Conservation (phyloP, 768 basidiomycete genomes). For the Leucosporidium creatinivorum region DNA sequence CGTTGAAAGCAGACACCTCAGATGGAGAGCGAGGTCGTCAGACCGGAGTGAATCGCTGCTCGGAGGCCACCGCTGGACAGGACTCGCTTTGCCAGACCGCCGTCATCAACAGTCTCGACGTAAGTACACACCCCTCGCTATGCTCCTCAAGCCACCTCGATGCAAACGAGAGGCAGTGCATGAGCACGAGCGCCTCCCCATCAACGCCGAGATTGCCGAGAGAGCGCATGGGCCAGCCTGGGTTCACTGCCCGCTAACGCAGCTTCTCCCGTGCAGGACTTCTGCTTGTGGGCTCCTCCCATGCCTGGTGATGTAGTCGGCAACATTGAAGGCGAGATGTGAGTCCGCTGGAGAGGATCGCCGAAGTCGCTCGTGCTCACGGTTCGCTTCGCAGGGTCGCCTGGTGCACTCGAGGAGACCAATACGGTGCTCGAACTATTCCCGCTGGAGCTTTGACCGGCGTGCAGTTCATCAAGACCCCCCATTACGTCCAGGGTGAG, state of each 20-base stretch:
- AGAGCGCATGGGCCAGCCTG: neutral
- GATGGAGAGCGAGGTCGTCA: slow-evolving; percentile 52
- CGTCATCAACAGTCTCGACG: slow-evolving; percentile 24
- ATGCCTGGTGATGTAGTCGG: slow-evolving; percentile 26
- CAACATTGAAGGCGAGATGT: slow-evolving; percentile 27
- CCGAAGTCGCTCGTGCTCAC: too few species aligned
- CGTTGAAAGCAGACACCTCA: slow-evolving; percentile 50
- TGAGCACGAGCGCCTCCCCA: slow-evolving; percentile 35
- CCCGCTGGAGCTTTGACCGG: slow-evolving; percentile 59
- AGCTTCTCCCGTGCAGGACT: slow-evolving; percentile 5
- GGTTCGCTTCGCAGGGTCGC: slow-evolving; percentile 23
- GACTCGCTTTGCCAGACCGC: slow-evolving; percentile 38
- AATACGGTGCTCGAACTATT: slow-evolving; percentile 63
- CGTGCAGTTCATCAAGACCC: slow-evolving; percentile 59
- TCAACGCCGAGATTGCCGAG: neutral
- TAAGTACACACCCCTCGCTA: neutral
- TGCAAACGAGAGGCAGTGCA: too few species aligned
- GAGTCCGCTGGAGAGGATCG: too few species aligned
- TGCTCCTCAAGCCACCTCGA: too few species aligned
- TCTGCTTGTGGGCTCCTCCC: slow-evolving; percentile 25
- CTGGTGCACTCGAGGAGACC: slow-evolving; percentile 43
- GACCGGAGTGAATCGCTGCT: slow-evolving; percentile 22
- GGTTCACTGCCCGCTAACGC: neutral
- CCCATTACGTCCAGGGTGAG: too few species aligned
- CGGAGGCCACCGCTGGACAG: slow-evolving; percentile 28